Percentiles rank a stretch among this genome's conserved stretches.
These are phyloP conservation scores for Fonsecaea multimorphosa DNA, from an alignment of 2,329 filamentous ascomycete species.

Conservation along the genomic window DNA sequence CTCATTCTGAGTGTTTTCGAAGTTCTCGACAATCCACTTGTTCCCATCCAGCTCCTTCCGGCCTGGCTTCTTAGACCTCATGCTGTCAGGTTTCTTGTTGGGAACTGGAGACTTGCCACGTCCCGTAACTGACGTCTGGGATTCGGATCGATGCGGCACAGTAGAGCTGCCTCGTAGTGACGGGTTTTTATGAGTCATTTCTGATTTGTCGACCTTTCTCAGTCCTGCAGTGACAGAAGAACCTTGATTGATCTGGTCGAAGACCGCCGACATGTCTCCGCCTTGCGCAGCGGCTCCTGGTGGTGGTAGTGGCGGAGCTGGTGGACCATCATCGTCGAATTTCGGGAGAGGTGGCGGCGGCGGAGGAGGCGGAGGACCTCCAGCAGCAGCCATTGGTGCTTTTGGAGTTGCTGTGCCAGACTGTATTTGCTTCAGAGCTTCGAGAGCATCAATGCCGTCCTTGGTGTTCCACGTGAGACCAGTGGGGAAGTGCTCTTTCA, in stretches of 20 bases:
- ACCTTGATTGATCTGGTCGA: constrained; percentile 88
- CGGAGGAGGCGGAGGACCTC: constrained; percentile 55
- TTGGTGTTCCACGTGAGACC: constrained; percentile 87
- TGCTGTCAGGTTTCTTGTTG: constrained; percentile 82
- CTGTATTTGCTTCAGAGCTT: constrained; percentile 68
- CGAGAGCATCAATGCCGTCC: constrained; percentile 72
- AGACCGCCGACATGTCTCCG: constrained; percentile 82
- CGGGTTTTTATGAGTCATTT: constrained; percentile 99
- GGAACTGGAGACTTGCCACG: constrained; percentile 86
- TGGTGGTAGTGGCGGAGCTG: constrained; percentile 68
- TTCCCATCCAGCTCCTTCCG: constrained; percentile 82
- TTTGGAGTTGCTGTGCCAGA: constrained; percentile 44
- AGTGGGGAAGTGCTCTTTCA: constrained; percentile 79
- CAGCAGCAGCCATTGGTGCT: constrained; percentile 46
- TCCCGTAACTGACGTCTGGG: constrained; percentile 56
- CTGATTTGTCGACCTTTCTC: constrained; percentile 89
- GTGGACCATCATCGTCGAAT: constrained; percentile 59
- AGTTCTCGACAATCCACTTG: constrained; percentile 98
- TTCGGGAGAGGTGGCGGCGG: constrained; percentile 56
- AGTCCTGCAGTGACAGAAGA: constrained; percentile 85
- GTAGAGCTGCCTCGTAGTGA: constrained; percentile 75
- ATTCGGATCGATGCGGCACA: constrained; percentile 66
- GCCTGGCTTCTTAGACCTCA: constrained; percentile 81
- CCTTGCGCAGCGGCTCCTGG: constrained; percentile 53
- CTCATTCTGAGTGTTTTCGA: constrained; percentile 71